Percentiles rank a stretch among this genome's conserved stretches.
Conservation (phyloP, 352 stramenopile genomes). For the Globisporangium irregulare region DNA sequence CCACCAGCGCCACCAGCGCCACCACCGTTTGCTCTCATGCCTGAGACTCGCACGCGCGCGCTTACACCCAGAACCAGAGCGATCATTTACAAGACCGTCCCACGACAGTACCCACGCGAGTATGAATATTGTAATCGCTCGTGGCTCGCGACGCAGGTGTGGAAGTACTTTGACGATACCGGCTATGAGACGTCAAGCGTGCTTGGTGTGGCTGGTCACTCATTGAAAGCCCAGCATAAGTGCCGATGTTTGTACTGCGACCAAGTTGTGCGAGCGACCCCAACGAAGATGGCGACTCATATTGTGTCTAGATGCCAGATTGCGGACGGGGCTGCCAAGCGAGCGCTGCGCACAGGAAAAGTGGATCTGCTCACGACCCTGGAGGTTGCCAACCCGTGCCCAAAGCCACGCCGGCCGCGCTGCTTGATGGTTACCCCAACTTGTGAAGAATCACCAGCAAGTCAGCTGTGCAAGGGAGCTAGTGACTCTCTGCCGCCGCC, state of each 20-base stretch:
- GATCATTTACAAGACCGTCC: neutral
- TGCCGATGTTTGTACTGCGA: conserved; percentile 19
- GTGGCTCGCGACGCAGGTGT: conserved; percentile 8
- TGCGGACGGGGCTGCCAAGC: conserved; percentile 10
- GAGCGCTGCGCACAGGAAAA: conserved; percentile 8
- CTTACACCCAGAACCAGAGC: conserved; percentile 2
- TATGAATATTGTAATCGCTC: neutral
- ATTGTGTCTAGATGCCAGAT: conserved; percentile 11
- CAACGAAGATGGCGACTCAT: conserved; percentile 17
- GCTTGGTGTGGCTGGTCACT: conserved; percentile 2
- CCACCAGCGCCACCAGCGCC: neutral
- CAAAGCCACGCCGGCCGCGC: neutral
- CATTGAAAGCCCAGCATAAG: conserved; percentile 4
- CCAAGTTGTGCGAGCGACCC: conserved; percentile 1
- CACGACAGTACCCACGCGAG: neutral
- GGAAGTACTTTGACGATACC: conserved; percentile 15
- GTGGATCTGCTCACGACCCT: neutral
- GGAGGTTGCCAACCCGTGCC: neutral
- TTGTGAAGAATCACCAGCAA: neutral
- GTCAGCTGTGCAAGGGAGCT: neutral
- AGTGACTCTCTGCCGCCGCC: neutral
- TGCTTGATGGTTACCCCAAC: neutral
- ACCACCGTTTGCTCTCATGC: neutral
- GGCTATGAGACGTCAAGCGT: conserved; percentile 4
- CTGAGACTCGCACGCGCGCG: neutral